A percentile compares a stretch with the other conserved stretches of the same genome.
phyloP scores from a whole-genome alignment of 179 eudicot genomes.

The Vitellaria paradoxa region DNA sequence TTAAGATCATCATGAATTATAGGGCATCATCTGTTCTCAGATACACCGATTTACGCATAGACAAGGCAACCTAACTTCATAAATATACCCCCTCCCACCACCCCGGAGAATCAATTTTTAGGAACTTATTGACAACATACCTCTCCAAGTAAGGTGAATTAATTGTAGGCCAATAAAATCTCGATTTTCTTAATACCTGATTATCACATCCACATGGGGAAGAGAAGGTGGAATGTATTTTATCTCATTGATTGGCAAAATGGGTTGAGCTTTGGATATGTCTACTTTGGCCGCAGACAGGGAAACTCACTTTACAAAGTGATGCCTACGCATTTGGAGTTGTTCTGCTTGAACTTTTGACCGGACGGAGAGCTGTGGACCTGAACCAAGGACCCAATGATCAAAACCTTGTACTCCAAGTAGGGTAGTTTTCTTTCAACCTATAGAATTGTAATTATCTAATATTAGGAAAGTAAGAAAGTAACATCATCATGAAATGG shows the following conservation, averaged over 20 bases:
- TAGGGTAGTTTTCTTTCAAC: slow-evolving; percentile 21
- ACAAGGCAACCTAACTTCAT: not conserved
- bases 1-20: not conserved
- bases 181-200: not conserved
- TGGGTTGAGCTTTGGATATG: slow-evolving; percentile 12
- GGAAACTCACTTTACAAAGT: slow-evolving; percentile 92
- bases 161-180: too few species aligned
- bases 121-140: not conserved
- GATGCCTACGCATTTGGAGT: slow-evolving; percentile 98
- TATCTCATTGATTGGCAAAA: slow-evolving; percentile 3
- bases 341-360: slow-evolving; percentile 90
- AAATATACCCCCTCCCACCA: not conserved
- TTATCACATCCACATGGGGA: not conserved
- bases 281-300: slow-evolving; percentile 63
- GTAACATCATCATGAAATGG: not conserved
- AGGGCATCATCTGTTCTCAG: not conserved
- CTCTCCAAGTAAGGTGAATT: not conserved
- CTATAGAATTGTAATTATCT: not conserved
- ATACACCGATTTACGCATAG: not conserved
- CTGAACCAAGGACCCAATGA: slow-evolving; percentile 87
- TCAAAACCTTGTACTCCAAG: slow-evolving; percentile 90
- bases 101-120: not conserved
- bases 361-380: slow-evolving; percentile 89
- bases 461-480: not conserved
- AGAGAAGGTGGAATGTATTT: not conserved